phyloP scores from a whole-genome alignment of 2,329 filamentous ascomycete genomes.

The Colletotrichum orbiculare region DNA sequence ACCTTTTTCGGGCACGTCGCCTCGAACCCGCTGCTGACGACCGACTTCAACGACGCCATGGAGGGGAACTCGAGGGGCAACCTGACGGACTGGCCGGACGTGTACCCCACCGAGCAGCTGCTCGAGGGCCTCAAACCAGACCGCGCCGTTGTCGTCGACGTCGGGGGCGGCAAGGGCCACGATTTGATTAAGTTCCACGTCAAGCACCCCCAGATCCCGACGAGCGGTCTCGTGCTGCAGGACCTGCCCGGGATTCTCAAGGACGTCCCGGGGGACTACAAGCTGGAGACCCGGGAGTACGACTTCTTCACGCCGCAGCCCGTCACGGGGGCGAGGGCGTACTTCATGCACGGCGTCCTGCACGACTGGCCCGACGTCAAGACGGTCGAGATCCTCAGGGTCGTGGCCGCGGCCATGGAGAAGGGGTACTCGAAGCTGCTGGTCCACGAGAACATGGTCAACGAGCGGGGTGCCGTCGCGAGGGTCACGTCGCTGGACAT shows the following conservation, averaged over 20 bases:
- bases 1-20: conserved; percentile 48
- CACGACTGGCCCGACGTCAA: conserved; percentile 42
- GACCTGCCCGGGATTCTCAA: conserved; percentile 48
- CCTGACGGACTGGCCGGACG: conserved; percentile 49
- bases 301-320: conserved; percentile 54
- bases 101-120: conserved; percentile 39
- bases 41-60: conserved; percentile 50
- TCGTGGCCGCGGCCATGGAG: conserved; percentile 35
- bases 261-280: conserved; percentile 39
- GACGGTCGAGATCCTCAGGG: conserved; percentile 37
- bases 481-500: conserved; percentile 48
- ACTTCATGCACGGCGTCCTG: conserved; percentile 41
- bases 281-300: conserved; percentile 45
- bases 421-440: conserved; percentile 50
- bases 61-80: conserved; percentile 52
- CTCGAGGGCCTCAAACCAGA: conserved; percentile 42
- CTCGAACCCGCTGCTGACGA: conserved; percentile 42
- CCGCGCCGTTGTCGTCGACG: conserved; percentile 46
- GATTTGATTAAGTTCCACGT: conserved; percentile 48
- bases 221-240: conserved; percentile 46
- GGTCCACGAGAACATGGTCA: conserved; percentile 50
- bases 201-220: conserved; percentile 40
- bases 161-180: conserved; percentile 51
- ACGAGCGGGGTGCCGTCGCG: conserved; percentile 41
- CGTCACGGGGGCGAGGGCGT: conserved; percentile 49